A percentile compares a stretch with the other conserved stretches of the same genome.
phyloP scores from a whole-genome alignment of 192 early-diverging fungal species.

The Backusella morwellensis region DNA sequence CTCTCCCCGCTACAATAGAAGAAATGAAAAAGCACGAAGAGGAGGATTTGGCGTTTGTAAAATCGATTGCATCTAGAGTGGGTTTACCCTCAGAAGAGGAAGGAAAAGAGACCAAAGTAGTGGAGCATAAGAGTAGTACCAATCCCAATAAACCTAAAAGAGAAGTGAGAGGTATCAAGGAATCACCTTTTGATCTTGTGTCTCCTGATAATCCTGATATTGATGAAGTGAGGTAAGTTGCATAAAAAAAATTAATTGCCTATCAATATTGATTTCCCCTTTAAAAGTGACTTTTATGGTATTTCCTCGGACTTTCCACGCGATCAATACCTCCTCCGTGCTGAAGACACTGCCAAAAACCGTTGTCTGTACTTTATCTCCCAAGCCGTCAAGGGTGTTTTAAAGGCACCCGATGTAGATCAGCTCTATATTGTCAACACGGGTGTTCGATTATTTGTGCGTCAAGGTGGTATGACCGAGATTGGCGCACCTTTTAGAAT shows the following conservation, averaged over 20 bases:
- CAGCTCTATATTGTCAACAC: slow-evolving; percentile 89
- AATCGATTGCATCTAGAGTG: slow-evolving; percentile 11
- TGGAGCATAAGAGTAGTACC: background rate
- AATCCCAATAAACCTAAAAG: slow-evolving; percentile 38
- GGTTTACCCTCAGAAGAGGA: background rate
- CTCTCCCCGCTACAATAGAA: background rate
- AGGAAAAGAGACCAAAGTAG: background rate
- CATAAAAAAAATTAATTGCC: no score
- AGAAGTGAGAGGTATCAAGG: slow-evolving; percentile 53
- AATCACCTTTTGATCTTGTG: slow-evolving; percentile 89
- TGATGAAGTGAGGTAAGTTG: slow-evolving; percentile 32
- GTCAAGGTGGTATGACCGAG: slow-evolving; percentile 59
- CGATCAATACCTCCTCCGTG: slow-evolving; percentile 83
- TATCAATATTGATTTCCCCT: background rate
- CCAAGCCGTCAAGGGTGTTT: slow-evolving; percentile 68
- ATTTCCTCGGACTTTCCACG: slow-evolving; percentile 71
- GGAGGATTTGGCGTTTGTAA: background rate
- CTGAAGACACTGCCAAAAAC: slow-evolving; percentile 64
- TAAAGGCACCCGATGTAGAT: slow-evolving; percentile 57
- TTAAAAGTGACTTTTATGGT: slow-evolving; percentile 61
- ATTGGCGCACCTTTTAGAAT: slow-evolving; percentile 59
- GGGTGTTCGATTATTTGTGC: slow-evolving; percentile 84
- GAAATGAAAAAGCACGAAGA: slow-evolving; percentile 32
- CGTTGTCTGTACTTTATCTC: slow-evolving; percentile 86
- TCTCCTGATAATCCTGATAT: slow-evolving; percentile 58